A percentile compares a stretch with the other conserved stretches of the same genome.
These are phyloP conservation scores for Wickerhamomyces hampshirensis DNA, from an alignment of 805 yeast species.

Conservation along the genomic window DNA sequence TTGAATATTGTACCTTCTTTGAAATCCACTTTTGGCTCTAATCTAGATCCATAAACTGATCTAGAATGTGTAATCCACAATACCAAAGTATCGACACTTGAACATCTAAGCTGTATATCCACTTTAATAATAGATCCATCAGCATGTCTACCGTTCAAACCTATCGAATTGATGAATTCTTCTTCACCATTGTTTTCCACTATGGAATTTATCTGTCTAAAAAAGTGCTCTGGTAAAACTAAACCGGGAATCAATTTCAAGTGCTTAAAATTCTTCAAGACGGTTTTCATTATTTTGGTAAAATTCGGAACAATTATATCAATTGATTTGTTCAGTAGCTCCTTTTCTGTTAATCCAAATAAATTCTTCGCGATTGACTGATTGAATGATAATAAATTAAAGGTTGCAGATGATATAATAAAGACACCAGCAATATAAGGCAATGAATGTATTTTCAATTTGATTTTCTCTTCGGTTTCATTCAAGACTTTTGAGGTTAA, in stretches of 20 bases:
- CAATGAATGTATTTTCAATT: constrained; percentile 66
- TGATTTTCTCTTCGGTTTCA: constrained; percentile 38
- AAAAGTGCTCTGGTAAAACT: constrained; percentile 88
- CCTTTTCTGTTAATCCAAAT: constrained; percentile 58
- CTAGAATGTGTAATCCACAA: constrained; percentile 88
- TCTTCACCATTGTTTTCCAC: constrained; percentile 34
- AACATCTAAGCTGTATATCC: constrained; percentile 78
- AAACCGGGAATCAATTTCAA: constrained; percentile 53
- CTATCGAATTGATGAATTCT: constrained; percentile 57
- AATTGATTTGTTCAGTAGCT: constrained; percentile 42
- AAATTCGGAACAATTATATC: constrained; percentile 63
- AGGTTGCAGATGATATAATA: constrained; percentile 44
- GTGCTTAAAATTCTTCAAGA: constrained; percentile 32
- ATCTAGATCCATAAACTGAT: constrained; percentile 21
- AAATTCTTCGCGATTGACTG: constrained; percentile 72
- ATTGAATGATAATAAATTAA: constrained; percentile 65
- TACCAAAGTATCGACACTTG: constrained; percentile 51
- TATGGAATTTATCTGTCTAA: constrained; percentile 53
- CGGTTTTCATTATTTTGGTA: constrained; percentile 30
- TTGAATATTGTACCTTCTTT: constrained; percentile 9
- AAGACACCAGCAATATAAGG: constrained; percentile 88
- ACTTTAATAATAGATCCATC: constrained; percentile 64
- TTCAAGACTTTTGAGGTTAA: constrained; percentile 57
- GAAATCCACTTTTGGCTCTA: constrained; percentile 15
- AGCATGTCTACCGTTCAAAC: constrained; percentile 62